phyloP scores from a whole-genome alignment of 441 rosid genomes.

The Adansonia madagascariensis region DNA sequence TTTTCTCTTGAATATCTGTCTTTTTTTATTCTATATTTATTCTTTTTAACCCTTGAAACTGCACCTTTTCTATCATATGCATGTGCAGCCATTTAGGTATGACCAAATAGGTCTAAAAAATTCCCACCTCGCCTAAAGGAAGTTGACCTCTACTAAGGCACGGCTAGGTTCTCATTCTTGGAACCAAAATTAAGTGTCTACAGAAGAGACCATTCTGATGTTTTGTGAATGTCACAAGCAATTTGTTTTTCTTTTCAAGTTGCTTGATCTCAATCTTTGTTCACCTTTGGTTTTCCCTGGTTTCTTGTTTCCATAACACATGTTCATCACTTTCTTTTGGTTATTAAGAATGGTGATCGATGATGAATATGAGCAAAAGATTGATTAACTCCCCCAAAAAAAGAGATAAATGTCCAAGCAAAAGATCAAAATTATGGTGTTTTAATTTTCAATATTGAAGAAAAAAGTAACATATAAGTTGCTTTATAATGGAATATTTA shows the following conservation, averaged over 20 bases:
- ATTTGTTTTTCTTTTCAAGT: slow-evolving; percentile 27
- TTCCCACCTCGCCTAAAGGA: too few relatives aligned
- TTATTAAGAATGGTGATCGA: neutral
- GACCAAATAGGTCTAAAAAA: too few relatives aligned
- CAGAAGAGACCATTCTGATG: slow-evolving; percentile 37
- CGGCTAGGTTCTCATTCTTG: too few relatives aligned
- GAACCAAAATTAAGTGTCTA: too few relatives aligned
- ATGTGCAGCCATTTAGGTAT: too few relatives aligned
- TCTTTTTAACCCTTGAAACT: too few relatives aligned
- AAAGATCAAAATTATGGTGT: neutral
- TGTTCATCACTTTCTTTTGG: neutral
- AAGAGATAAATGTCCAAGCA: neutral
- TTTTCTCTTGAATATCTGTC: too few relatives aligned
- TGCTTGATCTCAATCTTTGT: slow-evolving; percentile 35
- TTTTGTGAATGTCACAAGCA: slow-evolving; percentile 36
- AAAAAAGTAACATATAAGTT: neutral
- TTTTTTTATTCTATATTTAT: too few relatives aligned
- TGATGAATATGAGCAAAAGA: neutral
- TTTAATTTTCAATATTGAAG: neutral
- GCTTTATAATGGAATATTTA: neutral
- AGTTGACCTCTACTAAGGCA: too few relatives aligned
- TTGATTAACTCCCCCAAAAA: neutral
- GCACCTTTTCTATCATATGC: too few relatives aligned
- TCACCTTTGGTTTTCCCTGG: slow-evolving; percentile 33
- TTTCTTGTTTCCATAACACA: neutral